phyloP scores from a whole-genome alignment of 148 eudicot genomes.

The Hydrangea macrophylla region DNA sequence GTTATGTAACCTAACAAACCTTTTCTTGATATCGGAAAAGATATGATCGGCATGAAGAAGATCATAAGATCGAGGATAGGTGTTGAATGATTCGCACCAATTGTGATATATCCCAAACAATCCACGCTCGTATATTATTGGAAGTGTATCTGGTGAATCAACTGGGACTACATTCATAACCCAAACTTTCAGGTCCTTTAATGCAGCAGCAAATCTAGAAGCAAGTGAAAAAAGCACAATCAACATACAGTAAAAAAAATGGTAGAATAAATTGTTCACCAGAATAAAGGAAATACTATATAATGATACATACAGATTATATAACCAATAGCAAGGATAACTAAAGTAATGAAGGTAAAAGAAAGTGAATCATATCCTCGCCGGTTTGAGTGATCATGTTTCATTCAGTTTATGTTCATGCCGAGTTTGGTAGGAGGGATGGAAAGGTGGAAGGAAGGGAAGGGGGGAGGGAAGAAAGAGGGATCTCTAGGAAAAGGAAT shows the following conservation, averaged over 20 bases:
- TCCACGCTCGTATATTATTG: slow-evolving; percentile 66
- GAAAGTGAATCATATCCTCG: background rate
- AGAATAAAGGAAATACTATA: background rate
- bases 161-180: slow-evolving; percentile 73
- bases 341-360: background rate
- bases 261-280: background rate
- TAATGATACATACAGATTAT: no score
- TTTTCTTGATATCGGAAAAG: slow-evolving; percentile 51
- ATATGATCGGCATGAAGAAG: slow-evolving; percentile 71
- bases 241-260: background rate
- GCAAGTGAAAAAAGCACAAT: slow-evolving; percentile 4
- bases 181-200: slow-evolving; percentile 66
- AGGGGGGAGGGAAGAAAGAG: no score
- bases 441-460: no score
- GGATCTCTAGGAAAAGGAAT: no score
- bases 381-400: background rate
- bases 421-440: background rate
- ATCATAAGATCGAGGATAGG: slow-evolving; percentile 71
- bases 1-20: slow-evolving; percentile 19
- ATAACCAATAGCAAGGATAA: no score
- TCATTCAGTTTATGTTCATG: background rate
- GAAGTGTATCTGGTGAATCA: slow-evolving; percentile 58
- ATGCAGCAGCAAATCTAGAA: slow-evolving; percentile 73
- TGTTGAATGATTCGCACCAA: slow-evolving; percentile 75
- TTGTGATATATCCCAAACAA: slow-evolving; percentile 63